Base-by-base conservation (phyloP, 139 green algal genomes). In the Protoeuglena noctilucae region DNA sequence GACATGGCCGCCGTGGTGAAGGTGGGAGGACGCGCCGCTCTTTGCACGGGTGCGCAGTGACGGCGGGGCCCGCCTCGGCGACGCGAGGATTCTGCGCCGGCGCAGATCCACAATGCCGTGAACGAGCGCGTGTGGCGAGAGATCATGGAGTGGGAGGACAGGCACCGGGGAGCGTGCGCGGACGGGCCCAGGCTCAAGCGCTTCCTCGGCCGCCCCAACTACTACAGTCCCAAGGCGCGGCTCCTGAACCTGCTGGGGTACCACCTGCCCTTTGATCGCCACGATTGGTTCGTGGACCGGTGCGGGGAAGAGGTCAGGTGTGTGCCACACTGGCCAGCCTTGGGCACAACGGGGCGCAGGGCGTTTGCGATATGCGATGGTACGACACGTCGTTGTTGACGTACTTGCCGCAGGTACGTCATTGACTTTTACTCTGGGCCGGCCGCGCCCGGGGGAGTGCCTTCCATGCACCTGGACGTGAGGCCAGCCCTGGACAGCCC, bases 371-470 rank as follows among this genome's bases (percentile, higher is more conserved):
- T n/a, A n/a, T n/a, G 48, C 0, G 9, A 27, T 26, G 34, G 34
- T n/a, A 6, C 4, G 26, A 18, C 50, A 2, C 51, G 7, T 28
- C n/a, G 0, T 21, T 30, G 21, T 53, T 66, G 3, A 30, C 23
- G 24, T 51, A 24, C 54, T 43, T 2, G 34, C 3, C 40, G 25
- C 19, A 63, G 83, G 28, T 96, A 96, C 63, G 73, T 96, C 25
- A 94, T 96, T 9, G 87, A 96, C 67, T 96, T 96, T 54, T 96
- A 96, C 71, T 89, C 84, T 57, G 84, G 72, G 21, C 79, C 86
- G 14, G 73, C 78, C 2, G 82, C 84, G 18, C n/a, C n/a, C n/a
- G n/a, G n/a, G n/a, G n/a, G n/a, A n/a, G n/a, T n/a, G n/a, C n/a
- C n/a, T n/a, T n/a, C n/a, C n/a, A 85, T 95, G 79, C 84, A 93